These are phyloP conservation scores for Cladobotryum mycophilum DNA, from an alignment of 2,329 filamentous ascomycete genomes.

Conservation along the genomic window DNA sequence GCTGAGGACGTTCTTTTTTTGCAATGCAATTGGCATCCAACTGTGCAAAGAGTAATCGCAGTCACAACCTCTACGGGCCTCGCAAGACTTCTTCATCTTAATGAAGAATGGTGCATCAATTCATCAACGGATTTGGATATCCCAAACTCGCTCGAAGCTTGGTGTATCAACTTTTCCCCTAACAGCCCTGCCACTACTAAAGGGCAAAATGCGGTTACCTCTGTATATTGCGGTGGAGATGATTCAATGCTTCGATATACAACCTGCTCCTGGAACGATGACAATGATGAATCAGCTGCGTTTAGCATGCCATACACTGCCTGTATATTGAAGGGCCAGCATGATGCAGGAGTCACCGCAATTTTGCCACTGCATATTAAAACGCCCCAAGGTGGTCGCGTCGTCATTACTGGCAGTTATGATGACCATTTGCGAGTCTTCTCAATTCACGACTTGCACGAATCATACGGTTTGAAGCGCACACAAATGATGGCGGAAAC, in stretches of 20 bases:
- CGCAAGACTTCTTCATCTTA: constrained; percentile 50
- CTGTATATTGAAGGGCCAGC: constrained; percentile 39
- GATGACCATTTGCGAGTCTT: constrained; percentile 76
- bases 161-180: constrained; percentile 60
- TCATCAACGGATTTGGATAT: constrained; percentile 34
- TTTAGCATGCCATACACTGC: constrained; percentile 19
- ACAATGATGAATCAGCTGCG: constrained; percentile 9
- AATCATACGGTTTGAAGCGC: constrained; percentile 35
- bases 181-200: constrained; percentile 13
- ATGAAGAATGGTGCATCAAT: constrained; percentile 34
- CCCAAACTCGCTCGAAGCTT: constrained; percentile 60
- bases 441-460: constrained; percentile 36
- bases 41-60: constrained; percentile 48
- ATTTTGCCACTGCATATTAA: constrained; percentile 62
- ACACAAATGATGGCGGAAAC: constrained; percentile 53
- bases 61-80: constrained; percentile 65
- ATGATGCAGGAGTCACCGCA: constrained; percentile 80
- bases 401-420: constrained; percentile 84
- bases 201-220: constrained; percentile 20
- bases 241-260: constrained; percentile 56
- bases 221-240: constrained; percentile 67
- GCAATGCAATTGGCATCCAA: constrained; percentile 68
- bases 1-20: constrained; percentile 59
- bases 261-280: constrained; percentile 24
- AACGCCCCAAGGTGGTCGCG: constrained; percentile 36